These are phyloP conservation scores for Hapsidospora chrysogenum DNA, from an alignment of 495 filamentous ascomycete species.

Conservation along the genomic window DNA sequence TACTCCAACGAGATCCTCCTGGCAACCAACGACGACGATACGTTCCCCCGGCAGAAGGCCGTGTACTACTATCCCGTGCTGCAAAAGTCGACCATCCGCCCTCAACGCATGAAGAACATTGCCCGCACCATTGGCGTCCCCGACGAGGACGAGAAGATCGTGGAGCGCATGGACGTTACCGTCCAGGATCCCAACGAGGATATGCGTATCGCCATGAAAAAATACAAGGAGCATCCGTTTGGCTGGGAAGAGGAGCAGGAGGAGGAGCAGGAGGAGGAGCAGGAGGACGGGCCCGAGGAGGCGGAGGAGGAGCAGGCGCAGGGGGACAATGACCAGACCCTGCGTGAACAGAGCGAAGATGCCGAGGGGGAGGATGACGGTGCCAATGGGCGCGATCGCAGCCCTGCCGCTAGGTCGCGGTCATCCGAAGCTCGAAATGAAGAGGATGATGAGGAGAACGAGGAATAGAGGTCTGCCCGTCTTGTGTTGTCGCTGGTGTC, in stretches of 20 bases:
- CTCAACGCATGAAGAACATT: slow-evolving; percentile 39
- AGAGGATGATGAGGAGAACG: too few species aligned
- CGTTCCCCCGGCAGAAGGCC: slow-evolving; percentile 31
- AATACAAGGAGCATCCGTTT: slow-evolving; percentile 23
- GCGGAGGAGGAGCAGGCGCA: background rate
- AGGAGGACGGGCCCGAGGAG: slow-evolving; percentile 1
- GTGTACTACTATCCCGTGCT: slow-evolving; percentile 86
- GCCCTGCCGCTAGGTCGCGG: too few species aligned
- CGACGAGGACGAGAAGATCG: slow-evolving; percentile 21
- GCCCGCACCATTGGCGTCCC: slow-evolving; percentile 21
- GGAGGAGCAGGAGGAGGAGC: slow-evolving; percentile 5
- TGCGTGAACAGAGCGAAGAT: background rate
- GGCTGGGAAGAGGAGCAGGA: slow-evolving; percentile 15
- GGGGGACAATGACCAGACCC: background rate
- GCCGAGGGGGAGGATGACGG: background rate
- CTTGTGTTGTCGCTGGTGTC: too few species aligned
- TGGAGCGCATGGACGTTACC: slow-evolving; percentile 26
- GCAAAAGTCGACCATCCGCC: slow-evolving; percentile 40
- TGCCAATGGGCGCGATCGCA: too few species aligned
- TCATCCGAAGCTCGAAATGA: too few species aligned
- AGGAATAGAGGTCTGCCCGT: too few species aligned
- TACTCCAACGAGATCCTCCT: slow-evolving; percentile 38
- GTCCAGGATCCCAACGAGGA: slow-evolving; percentile 25
- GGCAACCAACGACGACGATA: slow-evolving; percentile 21
- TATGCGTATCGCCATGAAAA: slow-evolving; percentile 17